A percentile compares a stretch with the other conserved stretches of the same genome.
Conservation (phyloP, 2,329 filamentous ascomycete genomes). For the Juglanconis sp. region DNA sequence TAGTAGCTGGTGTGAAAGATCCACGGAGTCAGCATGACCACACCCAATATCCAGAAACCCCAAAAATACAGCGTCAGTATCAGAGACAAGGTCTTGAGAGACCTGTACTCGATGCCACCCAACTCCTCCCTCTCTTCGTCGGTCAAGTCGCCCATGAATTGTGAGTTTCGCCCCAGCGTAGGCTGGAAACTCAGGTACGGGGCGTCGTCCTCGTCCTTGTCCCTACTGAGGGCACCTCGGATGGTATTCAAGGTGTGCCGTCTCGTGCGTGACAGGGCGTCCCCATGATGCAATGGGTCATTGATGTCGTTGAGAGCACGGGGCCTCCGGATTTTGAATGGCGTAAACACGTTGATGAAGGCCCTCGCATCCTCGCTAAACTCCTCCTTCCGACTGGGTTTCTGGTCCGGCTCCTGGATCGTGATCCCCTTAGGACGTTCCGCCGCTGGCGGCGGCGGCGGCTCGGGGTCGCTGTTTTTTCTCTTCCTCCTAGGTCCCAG, state of each 20-base stretch:
- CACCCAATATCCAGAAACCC: slow-evolving; percentile 74
- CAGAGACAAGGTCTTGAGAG: slow-evolving; percentile 78
- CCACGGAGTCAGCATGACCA: slow-evolving; percentile 76
- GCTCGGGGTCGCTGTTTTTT: slow-evolving; percentile 19
- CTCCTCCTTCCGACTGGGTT: slow-evolving; percentile 38
- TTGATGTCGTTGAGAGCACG: slow-evolving; percentile 33
- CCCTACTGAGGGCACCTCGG: slow-evolving; percentile 52
- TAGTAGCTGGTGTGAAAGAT: slow-evolving; percentile 65
- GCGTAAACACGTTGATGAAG: slow-evolving; percentile 31
- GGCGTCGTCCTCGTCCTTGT: slow-evolving; percentile 54
- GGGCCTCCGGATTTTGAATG: slow-evolving; percentile 20
- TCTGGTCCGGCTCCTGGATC: slow-evolving; percentile 61
- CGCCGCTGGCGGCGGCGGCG: slow-evolving; percentile 15
- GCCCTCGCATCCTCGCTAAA: slow-evolving; percentile 41
- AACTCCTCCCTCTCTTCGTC: slow-evolving; percentile 92
- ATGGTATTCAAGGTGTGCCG: slow-evolving; percentile 58
- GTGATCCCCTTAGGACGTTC: slow-evolving; percentile 44
- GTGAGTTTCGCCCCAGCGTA: slow-evolving; percentile 88
- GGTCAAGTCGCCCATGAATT: slow-evolving; percentile 77
- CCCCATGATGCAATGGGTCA: slow-evolving; percentile 36
- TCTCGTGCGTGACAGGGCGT: slow-evolving; percentile 30
- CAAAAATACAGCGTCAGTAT: slow-evolving; percentile 79
- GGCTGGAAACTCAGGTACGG: slow-evolving; percentile 94
- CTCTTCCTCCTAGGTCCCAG: not conserved
- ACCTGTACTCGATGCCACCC: slow-evolving; percentile 93